Base-by-base conservation (phyloP, 2,329 filamentous ascomycete species). In the Hymenoscyphus fraxineus region DNA sequence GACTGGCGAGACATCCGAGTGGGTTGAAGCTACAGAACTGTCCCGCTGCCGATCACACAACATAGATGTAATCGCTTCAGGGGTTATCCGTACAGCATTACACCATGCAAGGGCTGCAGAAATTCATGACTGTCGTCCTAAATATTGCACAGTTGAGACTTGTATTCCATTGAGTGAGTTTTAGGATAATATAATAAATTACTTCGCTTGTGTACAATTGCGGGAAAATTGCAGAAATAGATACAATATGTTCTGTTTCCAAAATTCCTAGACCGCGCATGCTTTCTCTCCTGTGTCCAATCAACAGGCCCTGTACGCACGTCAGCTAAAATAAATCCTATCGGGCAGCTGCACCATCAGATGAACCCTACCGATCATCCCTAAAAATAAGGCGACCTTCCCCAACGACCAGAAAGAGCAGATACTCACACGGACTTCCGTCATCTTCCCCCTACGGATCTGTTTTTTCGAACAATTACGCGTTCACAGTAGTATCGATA, bases 321-420 rank as follows among this genome's bases (percentile, higher is more conserved):
- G 47, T 19, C 47, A 54, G 47, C 13, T 15, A 54, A 54, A 54
- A 54, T 31, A 54, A 54, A 54, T 27, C 19, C 19, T 51, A 27
- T 51, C 19, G 44, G 44, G 44, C 47, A 27, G 19, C 47, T 54
- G 47, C 47, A 54, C 5, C 22, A 12, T 12, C 13, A 51, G n/a
- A 19, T 19, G 3, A 35, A 12, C 44, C 44, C 19, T 51, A 10
- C n/a, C 10, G 47, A 12, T 57, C 31, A 32, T 38, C 55, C 27
- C 55, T 57, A 38, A 57, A 38, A 38, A 57, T 57, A 57, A 57
- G 55, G 54, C 44, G n/a, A 51, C 44, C 44, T 51, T 51, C 32
- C 54, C 27, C 54, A 12, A 22, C 22, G 19, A 19, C 55, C 31
- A 57, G 27, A 27, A 57, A 35, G 55, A 57, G 55, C 32, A 38